phyloP scores from a whole-genome alignment of 2,329 filamentous ascomycete genomes.

The Dothistroma septosporum region DNA sequence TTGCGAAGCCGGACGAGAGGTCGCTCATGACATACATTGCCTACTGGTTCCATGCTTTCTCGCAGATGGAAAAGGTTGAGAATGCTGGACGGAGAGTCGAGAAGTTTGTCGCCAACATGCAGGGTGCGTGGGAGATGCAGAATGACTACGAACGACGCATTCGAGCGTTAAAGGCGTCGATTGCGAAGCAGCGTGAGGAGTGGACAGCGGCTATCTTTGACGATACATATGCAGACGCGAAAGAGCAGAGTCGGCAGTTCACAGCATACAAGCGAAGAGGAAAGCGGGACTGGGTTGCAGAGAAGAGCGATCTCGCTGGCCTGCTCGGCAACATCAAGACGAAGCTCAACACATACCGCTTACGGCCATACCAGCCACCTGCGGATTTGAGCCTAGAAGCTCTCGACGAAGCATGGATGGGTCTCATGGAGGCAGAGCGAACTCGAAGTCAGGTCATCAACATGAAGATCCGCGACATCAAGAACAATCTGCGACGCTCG shows the following conservation, averaged over 20 bases:
- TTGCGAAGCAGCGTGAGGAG: constrained; percentile 65
- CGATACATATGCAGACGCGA: constrained; percentile 88
- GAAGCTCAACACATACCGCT: constrained; percentile 88
- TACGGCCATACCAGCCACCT: constrained; percentile 87
- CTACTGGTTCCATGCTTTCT: constrained; percentile 99
- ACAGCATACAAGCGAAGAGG: constrained; percentile 82
- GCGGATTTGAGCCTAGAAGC: constrained; percentile 75
- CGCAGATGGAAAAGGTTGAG: constrained; percentile 97
- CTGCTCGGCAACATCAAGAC: constrained; percentile 98
- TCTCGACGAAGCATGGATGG: constrained; percentile 77
- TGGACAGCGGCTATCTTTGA: constrained; percentile 83
- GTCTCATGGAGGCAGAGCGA: constrained; percentile 78
- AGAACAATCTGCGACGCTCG: constrained; percentile 83
- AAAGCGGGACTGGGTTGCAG: constrained; percentile 94
- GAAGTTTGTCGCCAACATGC: constrained; percentile 98
- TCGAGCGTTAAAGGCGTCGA: constrained; percentile 71
- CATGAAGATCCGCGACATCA: constrained; percentile 97
- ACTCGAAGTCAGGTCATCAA: constrained; percentile 90
- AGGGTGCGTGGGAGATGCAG: constrained; percentile 99
- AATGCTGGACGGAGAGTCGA: constrained; percentile 94
- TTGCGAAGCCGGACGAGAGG: constrained; percentile 90
- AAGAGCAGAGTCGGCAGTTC: constrained; percentile 77
- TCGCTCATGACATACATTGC: constrained; percentile 99
- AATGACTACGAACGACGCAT: constrained; percentile 91
- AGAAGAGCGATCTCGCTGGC: constrained; percentile 92